Conservation (phyloP, 768 basidiomycete genomes). For the Lentinula lateritia region DNA sequence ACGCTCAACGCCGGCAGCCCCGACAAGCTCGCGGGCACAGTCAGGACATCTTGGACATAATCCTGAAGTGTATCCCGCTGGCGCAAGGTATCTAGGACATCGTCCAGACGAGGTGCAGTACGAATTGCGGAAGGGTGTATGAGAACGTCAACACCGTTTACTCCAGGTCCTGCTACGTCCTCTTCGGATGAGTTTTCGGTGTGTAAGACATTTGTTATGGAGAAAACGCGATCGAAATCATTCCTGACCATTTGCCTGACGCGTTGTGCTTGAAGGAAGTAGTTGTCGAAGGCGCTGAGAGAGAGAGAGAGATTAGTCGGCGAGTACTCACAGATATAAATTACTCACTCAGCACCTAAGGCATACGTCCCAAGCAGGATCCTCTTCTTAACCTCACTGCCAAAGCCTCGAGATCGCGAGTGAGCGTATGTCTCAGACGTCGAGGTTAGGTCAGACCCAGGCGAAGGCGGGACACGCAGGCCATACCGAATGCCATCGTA, state of each 20-base stretch:
- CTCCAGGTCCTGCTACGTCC: background rate
- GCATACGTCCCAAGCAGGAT: conserved; percentile 90
- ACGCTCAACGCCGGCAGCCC: conserved; percentile 82
- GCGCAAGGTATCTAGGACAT: conserved; percentile 6
- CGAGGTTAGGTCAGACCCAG: conserved; percentile 32
- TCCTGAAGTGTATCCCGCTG: conserved; percentile 32
- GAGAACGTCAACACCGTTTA: conserved; percentile 66
- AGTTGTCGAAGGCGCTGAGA: conserved; percentile 81
- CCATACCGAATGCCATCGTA: conserved; percentile 68
- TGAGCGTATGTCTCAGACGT: conserved; percentile 57
- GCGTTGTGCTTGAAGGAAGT: conserved; percentile 88
- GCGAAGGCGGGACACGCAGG: conserved; percentile 11
- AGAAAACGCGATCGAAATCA: conserved; percentile 74
- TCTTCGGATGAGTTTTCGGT: background rate
- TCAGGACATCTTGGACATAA: conserved; percentile 90
- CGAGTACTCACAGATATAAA: background rate
- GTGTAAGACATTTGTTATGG: conserved; percentile 45
- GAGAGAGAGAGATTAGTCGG: background rate
- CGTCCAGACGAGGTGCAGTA: conserved; percentile 63
- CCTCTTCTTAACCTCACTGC: conserved; percentile 79
- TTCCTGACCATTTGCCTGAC: conserved; percentile 64
- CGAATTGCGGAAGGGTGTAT: conserved; percentile 84
- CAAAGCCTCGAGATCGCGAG: conserved; percentile 70
- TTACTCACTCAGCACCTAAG: conserved; percentile 79
- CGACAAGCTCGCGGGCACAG: conserved; percentile 87